Evolutionary conservation across 2,329 filamentous ascomycete species (phyloP), one percentile per base, ranked within the genome.

Genomic region (Epichloe baconii): DNA sequence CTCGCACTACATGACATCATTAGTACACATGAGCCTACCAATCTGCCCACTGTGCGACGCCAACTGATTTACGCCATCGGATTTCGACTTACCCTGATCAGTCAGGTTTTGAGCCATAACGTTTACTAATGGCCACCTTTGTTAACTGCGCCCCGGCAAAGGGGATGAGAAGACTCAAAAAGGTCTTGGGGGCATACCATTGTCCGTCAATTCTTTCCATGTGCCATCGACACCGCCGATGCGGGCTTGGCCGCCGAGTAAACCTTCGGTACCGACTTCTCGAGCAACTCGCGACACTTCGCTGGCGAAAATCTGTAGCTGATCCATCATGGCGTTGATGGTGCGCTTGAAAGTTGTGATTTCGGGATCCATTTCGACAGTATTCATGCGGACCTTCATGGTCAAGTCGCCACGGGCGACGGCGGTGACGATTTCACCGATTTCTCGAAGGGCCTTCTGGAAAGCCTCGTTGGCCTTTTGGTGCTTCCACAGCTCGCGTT

Each of bases 281-380:
- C 88, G 86, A 49, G 91, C 91, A 59, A 97, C 83, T 58, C 88
- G 85, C 36, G 91, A 96, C 62, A 97, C 91, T 71, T 97, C 90
- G 68, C 88, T 94, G 57, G 91, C 91, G 68, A 97, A 97, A 54
- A 94, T 87, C 66, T 96, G 90, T 53, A 97, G 77, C 68, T 96
- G 91, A 65, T 97, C 91, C 81, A 97, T 95, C 91, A 97, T 97
- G 58, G 87, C 94, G 67, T 97, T 97, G 72, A 97, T 97, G 55
- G 91, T 96, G 61, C 88, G 84, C 72, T 97, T 97, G 75, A 97
- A 97, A 10, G 88, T 90, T 31, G 89, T 93, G 63, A 97, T 97
- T 75, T 97, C 91, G 31, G 90, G 89, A 75, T 97, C 91, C 85
- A 96, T 93, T 72, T 97, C 91, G 58, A 94, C 85, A 4, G 87